Conservation (phyloP, 768 basidiomycete genomes). For the Lactarius hengduanensis region DNA sequence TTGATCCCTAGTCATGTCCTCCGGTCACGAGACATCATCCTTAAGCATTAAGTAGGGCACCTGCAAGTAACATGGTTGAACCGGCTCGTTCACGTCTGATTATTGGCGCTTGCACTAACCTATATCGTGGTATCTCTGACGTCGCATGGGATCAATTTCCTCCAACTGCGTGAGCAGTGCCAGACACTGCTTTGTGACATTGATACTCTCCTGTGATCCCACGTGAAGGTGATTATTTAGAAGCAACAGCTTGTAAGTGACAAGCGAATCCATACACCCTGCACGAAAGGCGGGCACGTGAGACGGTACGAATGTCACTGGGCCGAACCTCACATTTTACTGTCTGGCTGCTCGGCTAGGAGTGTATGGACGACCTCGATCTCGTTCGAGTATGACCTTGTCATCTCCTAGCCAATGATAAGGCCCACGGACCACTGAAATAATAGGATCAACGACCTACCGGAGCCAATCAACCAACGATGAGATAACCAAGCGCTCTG, state of each 20-base stretch:
- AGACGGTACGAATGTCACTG: neutral
- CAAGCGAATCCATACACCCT: slow-evolving; percentile 96
- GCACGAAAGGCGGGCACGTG: slow-evolving; percentile 12
- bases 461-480: slow-evolving; percentile 88
- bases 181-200: slow-evolving; percentile 46
- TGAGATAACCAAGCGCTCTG: slow-evolving; percentile 99
- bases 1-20: neutral
- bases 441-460: slow-evolving; percentile 41
- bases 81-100: neutral
- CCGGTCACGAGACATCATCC: neutral
- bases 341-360: slow-evolving; percentile 84
- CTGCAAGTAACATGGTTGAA: neutral
- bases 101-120: slow-evolving; percentile 39
- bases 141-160: slow-evolving; percentile 63
- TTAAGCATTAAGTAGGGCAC: slow-evolving; percentile 9
- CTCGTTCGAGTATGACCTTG: slow-evolving; percentile 61
- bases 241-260: slow-evolving; percentile 77
- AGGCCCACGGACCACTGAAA: neutral
- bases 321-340: slow-evolving; percentile 67
- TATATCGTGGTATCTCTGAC: slow-evolving; percentile 65
- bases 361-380: slow-evolving; percentile 79
- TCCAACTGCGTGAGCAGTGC: slow-evolving; percentile 55
- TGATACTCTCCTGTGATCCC: slow-evolving; percentile 34
- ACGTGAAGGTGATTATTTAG: slow-evolving; percentile 46
- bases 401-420: slow-evolving; percentile 50